Percentiles rank a stretch among this genome's conserved stretches.
Evolutionary conservation across 2,329 filamentous ascomycete species (phyloP).

Genomic region (Venturia effusa): DNA sequence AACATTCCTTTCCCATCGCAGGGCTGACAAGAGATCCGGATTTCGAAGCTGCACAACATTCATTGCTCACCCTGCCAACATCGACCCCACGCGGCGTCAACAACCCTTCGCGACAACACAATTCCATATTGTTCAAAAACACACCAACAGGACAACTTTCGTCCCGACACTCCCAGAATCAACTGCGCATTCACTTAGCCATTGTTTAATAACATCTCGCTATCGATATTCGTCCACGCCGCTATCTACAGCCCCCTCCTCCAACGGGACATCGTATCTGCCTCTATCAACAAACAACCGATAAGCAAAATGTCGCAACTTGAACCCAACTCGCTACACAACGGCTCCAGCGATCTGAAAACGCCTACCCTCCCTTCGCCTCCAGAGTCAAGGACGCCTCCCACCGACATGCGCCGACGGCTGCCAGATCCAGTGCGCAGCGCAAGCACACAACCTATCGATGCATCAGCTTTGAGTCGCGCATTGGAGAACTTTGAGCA

Average conservation of each 20-base stretch:
- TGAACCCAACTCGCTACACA: slow-evolving; percentile 7
- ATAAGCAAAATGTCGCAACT: slow-evolving; percentile 3
- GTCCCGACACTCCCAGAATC: not conserved
- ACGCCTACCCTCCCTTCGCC: slow-evolving; percentile 42
- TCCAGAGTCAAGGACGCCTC: slow-evolving; percentile 49
- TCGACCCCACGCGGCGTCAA: not conserved
- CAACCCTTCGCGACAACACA: slow-evolving; percentile 5
- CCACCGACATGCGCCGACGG: slow-evolving; percentile 35
- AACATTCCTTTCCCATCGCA: not conserved
- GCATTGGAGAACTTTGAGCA: slow-evolving; percentile 53
- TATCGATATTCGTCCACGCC: not conserved
- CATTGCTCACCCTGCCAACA: not conserved
- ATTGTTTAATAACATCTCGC: not conserved
- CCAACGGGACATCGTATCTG: not conserved
- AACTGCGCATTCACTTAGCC: not conserved
- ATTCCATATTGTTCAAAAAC: not conserved
- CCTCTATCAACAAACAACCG: slow-evolving; percentile 2
- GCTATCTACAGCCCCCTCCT: not conserved
- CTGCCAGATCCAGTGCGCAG: slow-evolving; percentile 31
- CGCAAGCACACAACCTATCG: slow-evolving; percentile 42
- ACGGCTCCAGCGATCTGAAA: slow-evolving; percentile 19
- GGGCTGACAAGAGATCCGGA: not conserved
- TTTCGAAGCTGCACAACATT: not conserved
- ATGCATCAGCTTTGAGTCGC: slow-evolving; percentile 47
- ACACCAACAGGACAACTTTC: not conserved